Base-by-base conservation (phyloP, 257 asterid species). In the Echium plantagineum region DNA sequence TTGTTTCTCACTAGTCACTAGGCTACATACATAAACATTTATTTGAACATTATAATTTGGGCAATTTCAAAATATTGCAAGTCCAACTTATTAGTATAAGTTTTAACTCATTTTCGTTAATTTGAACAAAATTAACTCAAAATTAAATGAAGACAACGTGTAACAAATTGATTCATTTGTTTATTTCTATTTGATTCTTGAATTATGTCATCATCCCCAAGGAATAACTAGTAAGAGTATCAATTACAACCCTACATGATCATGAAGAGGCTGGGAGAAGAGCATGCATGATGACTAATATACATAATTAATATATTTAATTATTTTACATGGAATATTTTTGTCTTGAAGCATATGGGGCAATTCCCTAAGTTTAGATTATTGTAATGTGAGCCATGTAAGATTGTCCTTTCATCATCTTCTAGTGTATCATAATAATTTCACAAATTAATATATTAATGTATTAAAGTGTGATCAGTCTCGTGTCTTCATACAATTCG, bases 351-450 rank as follows among this genome's bases (percentile, higher is more conserved):
- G 75, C 82, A 75, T 81, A 75, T 80, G 82, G 82, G 72, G 67
- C 35, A 71, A 64, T 69, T 66, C 75, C 70, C 83, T 75, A 73
- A 75, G 82, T 80, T 71, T 67, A 77, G 78, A n/a, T 63, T 75
- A 60, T 60, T 66, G 68, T 68, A 64, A 79, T 66, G 79, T 73
- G 77, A 76, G 63, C 73, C 74, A 69, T 72, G 77, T 65, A 46
- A 61, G 62, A 7, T 24, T 77, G 78, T 78, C 75, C 49, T 42
- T 42, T 42, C 15, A 57, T 55, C 6, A 48, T 57, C 53, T 10
- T 26, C 6, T 15, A n/a, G 30, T 38, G 60, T 55, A 10, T 10
- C 5, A 42, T n/a, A n/a, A n/a, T n/a, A n/a, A n/a, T n/a, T 24
- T 24, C 26, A 24, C 3, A 24, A 24, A 24, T 24, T 24, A 24